Conservation (phyloP, 352 stramenopile genomes). For the Phytopythium kandeliae region DNA sequence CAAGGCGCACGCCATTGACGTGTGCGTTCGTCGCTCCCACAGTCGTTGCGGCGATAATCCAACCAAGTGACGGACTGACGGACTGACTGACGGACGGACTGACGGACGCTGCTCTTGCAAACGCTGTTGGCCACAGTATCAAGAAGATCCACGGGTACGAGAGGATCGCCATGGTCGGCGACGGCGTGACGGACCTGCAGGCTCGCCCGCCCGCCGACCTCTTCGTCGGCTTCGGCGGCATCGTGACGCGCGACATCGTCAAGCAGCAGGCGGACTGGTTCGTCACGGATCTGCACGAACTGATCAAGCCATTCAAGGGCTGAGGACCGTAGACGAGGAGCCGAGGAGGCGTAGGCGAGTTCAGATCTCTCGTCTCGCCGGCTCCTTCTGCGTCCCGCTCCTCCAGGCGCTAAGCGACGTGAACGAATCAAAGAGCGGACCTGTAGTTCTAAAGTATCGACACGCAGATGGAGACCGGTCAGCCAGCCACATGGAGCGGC, state of each 20-base stretch:
- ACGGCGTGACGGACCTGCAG: conserved; percentile 98
- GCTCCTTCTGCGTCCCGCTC: no score
- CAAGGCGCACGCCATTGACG: conserved; percentile 74
- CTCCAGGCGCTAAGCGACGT: no score
- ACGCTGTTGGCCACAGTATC: conserved; percentile 77
- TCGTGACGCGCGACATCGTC: conserved; percentile 92
- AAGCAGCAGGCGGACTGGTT: conserved; percentile 96
- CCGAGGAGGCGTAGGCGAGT: no score
- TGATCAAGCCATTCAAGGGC: conserved; percentile 56
- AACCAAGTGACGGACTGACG: no score
- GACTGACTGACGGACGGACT: no score
- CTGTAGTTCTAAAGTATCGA: conserved; percentile 8
- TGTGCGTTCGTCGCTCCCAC: no score
- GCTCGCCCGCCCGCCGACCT: conserved; percentile 95
- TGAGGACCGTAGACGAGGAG: no score
- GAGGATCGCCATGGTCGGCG: conserved; percentile 98
- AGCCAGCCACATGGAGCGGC: not conserved
- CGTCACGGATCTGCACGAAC: conserved; percentile 93
- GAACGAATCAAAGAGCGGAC: not conserved
- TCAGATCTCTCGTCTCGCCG: no score
- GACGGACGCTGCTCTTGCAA: not conserved
- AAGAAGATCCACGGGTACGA: conserved; percentile 90
- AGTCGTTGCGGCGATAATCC: no score
- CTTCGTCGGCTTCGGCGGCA: conserved; percentile 97
- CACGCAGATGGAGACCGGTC: conserved; percentile 3